These are phyloP conservation scores for Fomitopsis betulina DNA, from an alignment of 1,284 basidiomycete species.

Conservation along the genomic window DNA sequence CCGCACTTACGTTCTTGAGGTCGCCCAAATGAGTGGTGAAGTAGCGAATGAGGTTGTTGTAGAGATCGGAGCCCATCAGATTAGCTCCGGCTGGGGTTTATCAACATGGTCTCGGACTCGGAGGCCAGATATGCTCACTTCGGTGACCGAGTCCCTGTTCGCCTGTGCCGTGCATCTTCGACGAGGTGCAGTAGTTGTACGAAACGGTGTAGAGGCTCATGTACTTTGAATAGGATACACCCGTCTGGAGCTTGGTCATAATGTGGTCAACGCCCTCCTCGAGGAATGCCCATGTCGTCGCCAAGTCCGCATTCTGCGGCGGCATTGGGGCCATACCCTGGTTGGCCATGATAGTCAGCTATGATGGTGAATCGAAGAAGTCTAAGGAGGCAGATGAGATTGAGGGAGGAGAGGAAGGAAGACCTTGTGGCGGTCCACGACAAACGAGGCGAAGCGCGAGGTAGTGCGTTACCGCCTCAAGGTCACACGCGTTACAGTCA, in stretches of 20 bases:
- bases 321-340: conserved; percentile 43
- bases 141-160: conserved; percentile 50
- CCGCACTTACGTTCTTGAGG: conserved; percentile 55
- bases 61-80: conserved; percentile 92
- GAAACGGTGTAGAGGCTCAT: conserved; percentile 91
- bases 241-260: conserved; percentile 85
- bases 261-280: conserved; percentile 90
- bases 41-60: conserved; percentile 85
- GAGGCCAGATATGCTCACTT: conserved; percentile 41
- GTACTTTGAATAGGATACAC: conserved; percentile 90
- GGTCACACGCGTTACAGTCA: conserved; percentile 1
- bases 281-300: conserved; percentile 88
- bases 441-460: background rate
- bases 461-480: background rate
- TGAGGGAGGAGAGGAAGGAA: background rate
- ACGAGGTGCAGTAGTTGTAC: conserved; percentile 95
- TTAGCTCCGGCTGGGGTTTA: conserved; percentile 75
- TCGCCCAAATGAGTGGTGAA: conserved; percentile 62
- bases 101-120: conserved; percentile 16
- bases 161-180: conserved; percentile 70
- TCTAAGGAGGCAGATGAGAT: background rate
- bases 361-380: background rate
- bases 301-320: conserved; percentile 62
- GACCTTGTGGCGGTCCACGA: background rate
- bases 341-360: conserved; percentile 23